A percentile compares a stretch with the other conserved stretches of the same genome.
These are phyloP conservation scores for Phaeotremella skinneri DNA, from an alignment of 768 basidiomycete genomes.

Conservation along the genomic window DNA sequence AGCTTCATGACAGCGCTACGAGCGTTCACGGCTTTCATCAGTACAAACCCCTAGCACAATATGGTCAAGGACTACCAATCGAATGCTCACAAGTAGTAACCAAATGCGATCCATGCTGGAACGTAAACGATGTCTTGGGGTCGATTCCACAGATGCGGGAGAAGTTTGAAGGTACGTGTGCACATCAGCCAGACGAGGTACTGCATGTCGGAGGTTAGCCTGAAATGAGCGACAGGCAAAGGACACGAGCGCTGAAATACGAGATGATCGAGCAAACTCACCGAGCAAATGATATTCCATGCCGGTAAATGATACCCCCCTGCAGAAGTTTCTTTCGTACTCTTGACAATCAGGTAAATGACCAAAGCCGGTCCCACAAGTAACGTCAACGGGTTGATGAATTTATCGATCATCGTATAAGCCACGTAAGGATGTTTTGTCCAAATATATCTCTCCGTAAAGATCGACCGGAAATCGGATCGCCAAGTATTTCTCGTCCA, in stretches of 20 bases:
- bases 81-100: constrained; percentile 71
- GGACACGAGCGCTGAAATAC: neutral
- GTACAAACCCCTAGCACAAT: neutral
- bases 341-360: constrained; percentile 71
- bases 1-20: constrained; percentile 78
- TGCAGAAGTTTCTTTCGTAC: constrained; percentile 56
- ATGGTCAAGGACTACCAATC: neutral
- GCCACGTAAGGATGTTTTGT: constrained; percentile 78
- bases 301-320: constrained; percentile 21
- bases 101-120: constrained; percentile 83
- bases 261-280: constrained; percentile 14
- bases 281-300: constrained; percentile 47
- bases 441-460: constrained; percentile 85
- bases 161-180: constrained; percentile 61
- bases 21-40: constrained; percentile 5
- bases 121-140: constrained; percentile 76
- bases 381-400: constrained; percentile 63
- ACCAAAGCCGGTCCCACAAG: constrained; percentile 81
- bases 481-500: constrained; percentile 97
- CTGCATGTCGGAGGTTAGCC: constrained; percentile 17
- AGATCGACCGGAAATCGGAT: constrained; percentile 79
- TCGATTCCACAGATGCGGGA: constrained; percentile 75
- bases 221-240: neutral
- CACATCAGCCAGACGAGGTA: constrained; percentile 54
- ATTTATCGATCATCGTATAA: constrained; percentile 74